Conservation (phyloP, 1,284 basidiomycete species). For the Ganoderma sinense region DNA sequence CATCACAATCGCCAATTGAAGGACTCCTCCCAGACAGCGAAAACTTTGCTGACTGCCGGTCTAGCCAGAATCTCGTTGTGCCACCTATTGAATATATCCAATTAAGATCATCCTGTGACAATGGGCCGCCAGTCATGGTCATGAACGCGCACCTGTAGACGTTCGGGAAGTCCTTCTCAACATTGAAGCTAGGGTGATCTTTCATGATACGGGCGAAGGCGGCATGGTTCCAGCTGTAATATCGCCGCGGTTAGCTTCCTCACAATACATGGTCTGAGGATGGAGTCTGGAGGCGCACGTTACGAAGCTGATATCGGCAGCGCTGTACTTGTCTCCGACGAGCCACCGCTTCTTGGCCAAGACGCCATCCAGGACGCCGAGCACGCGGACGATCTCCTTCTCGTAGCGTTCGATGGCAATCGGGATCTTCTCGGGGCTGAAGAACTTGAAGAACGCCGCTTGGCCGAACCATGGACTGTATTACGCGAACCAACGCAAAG, state of each 20-base stretch:
- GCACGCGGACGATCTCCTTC: constrained; percentile 41
- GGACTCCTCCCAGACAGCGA: constrained; percentile 4
- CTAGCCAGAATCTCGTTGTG: constrained; percentile 8
- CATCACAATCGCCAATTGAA: background rate
- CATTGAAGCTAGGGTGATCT: background rate
- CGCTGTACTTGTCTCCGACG: constrained; percentile 20
- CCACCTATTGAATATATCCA: background rate
- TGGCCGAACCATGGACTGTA: constrained; percentile 32
- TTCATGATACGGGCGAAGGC: background rate
- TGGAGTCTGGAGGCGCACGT: background rate
- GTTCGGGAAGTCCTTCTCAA: constrained; percentile 4
- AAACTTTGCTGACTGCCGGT: constrained; percentile 5
- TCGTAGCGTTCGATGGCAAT: constrained; percentile 39
- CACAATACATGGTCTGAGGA: too few relatives aligned
- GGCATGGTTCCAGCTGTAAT: constrained; percentile 6
- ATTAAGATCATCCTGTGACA: background rate
- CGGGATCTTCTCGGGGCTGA: constrained; percentile 34
- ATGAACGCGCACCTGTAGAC: background rate
- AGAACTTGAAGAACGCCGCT: constrained; percentile 35
- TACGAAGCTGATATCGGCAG: constrained; percentile 20
- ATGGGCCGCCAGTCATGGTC: background rate
- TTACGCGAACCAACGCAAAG: background rate
- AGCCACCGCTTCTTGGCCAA: constrained; percentile 29
- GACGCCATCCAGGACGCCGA: constrained; percentile 39
- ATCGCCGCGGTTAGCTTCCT: background rate